Percentiles rank a stretch among this genome's conserved stretches.
Evolutionary conservation across 2,329 filamentous ascomycete species (phyloP).

Genomic region (Fusarium miscanthi): DNA sequence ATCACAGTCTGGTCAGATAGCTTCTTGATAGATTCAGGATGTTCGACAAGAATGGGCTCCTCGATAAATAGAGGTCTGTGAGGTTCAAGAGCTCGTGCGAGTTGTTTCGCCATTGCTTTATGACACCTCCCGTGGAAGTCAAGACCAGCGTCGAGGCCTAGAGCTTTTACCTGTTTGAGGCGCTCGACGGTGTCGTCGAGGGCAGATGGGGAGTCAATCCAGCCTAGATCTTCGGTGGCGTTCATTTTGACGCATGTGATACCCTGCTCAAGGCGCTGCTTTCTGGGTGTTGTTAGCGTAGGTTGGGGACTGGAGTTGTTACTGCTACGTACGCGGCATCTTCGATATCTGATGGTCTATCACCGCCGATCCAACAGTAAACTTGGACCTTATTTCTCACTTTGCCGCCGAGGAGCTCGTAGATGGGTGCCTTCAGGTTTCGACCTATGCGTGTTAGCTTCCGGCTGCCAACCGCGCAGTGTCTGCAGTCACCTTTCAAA

Average conservation of each 20-base stretch:
- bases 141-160: constrained; percentile 78
- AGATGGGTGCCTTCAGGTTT: constrained; percentile 71
- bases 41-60: constrained; percentile 77
- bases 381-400: constrained; percentile 76
- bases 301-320: too few species aligned
- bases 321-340: constrained; percentile 60
- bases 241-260: constrained; percentile 82
- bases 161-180: constrained; percentile 73
- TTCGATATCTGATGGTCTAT: constrained; percentile 75
- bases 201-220: constrained; percentile 76
- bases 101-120: constrained; percentile 83
- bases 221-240: constrained; percentile 78
- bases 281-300: background rate
- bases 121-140: constrained; percentile 84
- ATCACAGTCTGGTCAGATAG: constrained; percentile 52
- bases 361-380: constrained; percentile 83
- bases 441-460: constrained; percentile 48
- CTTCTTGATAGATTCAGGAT: constrained; percentile 68
- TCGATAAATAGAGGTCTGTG: constrained; percentile 80
- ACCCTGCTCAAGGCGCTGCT: constrained; percentile 50
- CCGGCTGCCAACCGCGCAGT: rapidly evolving
- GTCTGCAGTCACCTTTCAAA: constrained; percentile 64
- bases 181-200: constrained; percentile 74
- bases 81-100: constrained; percentile 74
- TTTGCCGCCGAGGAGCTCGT: constrained; percentile 80